Conservation (phyloP, 225 moss, liverwort and hornwort species). For the Asterella californica region DNA sequence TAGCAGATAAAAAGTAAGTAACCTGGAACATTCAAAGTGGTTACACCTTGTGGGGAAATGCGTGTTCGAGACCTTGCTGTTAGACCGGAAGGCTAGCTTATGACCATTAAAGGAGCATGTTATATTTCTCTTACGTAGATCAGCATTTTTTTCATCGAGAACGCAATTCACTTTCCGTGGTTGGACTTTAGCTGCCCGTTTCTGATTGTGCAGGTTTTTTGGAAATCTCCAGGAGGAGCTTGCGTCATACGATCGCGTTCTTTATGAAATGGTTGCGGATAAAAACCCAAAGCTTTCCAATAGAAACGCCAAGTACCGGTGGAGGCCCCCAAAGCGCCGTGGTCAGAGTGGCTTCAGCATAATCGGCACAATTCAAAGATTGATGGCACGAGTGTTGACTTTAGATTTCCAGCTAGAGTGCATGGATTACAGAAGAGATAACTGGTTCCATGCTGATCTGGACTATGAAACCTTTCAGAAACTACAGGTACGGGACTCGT, state of each 20-base stretch:
- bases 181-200: not conserved
- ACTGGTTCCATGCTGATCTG: conserved; percentile 98
- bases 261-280: conserved; percentile 99
- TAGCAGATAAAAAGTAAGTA: conserved; percentile 90
- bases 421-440: conserved; percentile 96
- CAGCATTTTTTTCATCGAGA: too few species aligned
- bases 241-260: conserved; percentile 80
- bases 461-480: conserved; percentile 85
- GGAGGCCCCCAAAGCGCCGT: conserved; percentile 91
- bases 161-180: not conserved
- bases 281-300: conserved; percentile 89
- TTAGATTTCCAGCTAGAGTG: conserved; percentile 98
- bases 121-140: not conserved
- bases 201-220: conserved; percentile 65
- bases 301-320: conserved; percentile 81
- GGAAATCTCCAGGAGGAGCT: conserved; percentile 78
- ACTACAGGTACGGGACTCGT: conserved; percentile 57
- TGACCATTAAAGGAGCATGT: not conserved
- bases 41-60: not conserved
- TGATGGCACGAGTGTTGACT: conserved; percentile 79
- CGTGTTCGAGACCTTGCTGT: not conserved
- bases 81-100: not conserved
- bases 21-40: not conserved
- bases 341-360: conserved; percentile 73
- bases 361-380: conserved; percentile 80